Evolutionary conservation across 768 basidiomycete species (phyloP), one percentile per base, ranked within the genome.

Genomic region (Phaeotremella skinneri): DNA sequence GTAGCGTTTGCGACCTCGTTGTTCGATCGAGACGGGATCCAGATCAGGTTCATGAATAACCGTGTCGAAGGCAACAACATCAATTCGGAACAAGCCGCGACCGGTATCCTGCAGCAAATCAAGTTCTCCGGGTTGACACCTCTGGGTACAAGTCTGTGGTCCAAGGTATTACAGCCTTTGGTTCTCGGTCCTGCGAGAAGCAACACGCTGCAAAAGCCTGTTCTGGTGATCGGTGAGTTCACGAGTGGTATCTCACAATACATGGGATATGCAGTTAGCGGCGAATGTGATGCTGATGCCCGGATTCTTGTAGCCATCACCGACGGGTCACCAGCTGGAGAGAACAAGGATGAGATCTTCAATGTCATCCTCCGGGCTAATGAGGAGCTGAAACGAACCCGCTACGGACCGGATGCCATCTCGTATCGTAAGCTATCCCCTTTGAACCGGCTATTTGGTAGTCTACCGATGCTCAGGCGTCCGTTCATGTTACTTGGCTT

Each of bases 11-110:
- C 76, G 9, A 67, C 74, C 20, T 68, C 70, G 4, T 64, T 79
- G 34, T 78, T 78, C 62, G 79, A 79, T 66, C 66, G 73, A 14
- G 80, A 80, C 54, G 80, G 80, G 43, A 79, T 80, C 54, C 74
- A 76, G 43, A 73, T 79, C 48, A 66, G 79, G 49, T 80, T 79
- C 73, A 72, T 80, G 70, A 80, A 80, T 74, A 69, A 62, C 23
- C 66, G 72, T 9, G 56, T 73, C 49, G 76, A 79, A 31, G 80
- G 79, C 4, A 78, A 80, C 70, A 67, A 69, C 62, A 72, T 80
- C 62, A 58, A 54, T n/a, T 63, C 70, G 11, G 79, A 80, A 58
- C 56, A 63, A 20, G 60, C 61, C 3, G 79, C 76, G 23, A 42
- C 72, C 27, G 60, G 71, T 11, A 71, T 80, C 17, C 63, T 81